Evolutionary conservation across 495 filamentous ascomycete species (phyloP), one percentile per base, ranked within the genome.

Genomic region (Tuber melanosporum): DNA sequence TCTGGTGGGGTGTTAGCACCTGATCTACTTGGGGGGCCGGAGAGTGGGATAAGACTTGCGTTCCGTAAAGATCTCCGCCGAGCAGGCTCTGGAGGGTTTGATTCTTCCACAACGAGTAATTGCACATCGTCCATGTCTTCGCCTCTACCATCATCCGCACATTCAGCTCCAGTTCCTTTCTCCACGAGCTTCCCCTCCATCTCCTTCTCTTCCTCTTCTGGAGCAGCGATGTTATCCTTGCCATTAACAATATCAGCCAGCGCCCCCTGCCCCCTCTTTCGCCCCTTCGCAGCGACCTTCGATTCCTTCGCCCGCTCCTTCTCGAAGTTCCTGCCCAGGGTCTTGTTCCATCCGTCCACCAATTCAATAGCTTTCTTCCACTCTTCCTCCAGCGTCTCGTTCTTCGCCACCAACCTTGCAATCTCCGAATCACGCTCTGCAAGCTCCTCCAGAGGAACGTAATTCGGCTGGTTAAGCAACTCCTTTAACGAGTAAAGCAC

Each of bases 401-500:
- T 96, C 39, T 93, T 93, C 75, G 92, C 89, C 43, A 92, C 90
- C 19, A 98, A 85, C 77, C 92, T 86, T 36, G 88, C 87, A 76
- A 99, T 98, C 81, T 97, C 94, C 69, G 96, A 92, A 76, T 99
- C 95, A 44, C 95, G 89, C 26, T 94, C 86, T 76, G 94, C 93
- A 10, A 98, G 92, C 84, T 98, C 91, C 82, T 98, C 96, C n/a
- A 99, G 87, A 0, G 95, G 92, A 45, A 98, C 95, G 84, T 98
- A 99, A 14, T 93, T 95, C 8, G 95, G 95, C 78, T 98, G 97
- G 17, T 94, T 97, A 43, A 99, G 86, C 49, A 99, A 87, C 6
- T 88, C 92, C 77, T 91, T 89, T 71, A 98, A 86, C 78, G 95
- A 93, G 72, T 92, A 90, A 75, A 98, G 87, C 2, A 95, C 90